Percentiles rank a stretch among this genome's conserved stretches.
phyloP scores from a whole-genome alignment of 1,284 basidiomycete genomes.

The Trichosporon asahii region DNA sequence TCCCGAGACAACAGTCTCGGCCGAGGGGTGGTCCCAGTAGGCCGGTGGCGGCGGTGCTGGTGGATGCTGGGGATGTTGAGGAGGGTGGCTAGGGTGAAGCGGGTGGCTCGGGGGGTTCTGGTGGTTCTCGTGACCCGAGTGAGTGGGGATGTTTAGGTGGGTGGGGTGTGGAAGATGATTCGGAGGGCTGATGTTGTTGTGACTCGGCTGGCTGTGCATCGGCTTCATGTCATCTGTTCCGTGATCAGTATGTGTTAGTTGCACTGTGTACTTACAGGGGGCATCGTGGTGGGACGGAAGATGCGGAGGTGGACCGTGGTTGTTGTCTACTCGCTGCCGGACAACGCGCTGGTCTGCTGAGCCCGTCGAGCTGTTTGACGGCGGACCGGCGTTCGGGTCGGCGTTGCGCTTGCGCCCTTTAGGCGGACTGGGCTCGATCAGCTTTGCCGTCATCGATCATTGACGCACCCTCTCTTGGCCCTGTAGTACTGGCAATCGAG shows the following conservation, averaged over 20 bases:
- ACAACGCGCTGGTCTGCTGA: not conserved
- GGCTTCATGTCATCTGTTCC: not conserved
- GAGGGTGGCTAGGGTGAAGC: not conserved
- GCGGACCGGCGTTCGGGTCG: not conserved
- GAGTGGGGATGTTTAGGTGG: not conserved
- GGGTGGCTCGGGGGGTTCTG: not conserved
- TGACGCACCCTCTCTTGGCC: not conserved
- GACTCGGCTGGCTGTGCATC: not conserved
- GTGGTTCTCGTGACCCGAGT: not conserved
- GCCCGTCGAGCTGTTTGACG: not conserved
- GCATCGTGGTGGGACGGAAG: not conserved
- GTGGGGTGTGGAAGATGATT: not conserved
- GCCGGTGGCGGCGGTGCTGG: not conserved
- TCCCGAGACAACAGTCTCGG: not conserved
- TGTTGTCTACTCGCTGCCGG: not conserved
- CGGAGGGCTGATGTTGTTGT: not conserved
- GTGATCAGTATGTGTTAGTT: not conserved
- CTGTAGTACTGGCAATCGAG: constrained; percentile 8
- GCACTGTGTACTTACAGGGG: not conserved
- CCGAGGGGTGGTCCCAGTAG: constrained; percentile 8
- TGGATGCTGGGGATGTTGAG: not conserved
- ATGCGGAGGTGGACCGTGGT: not conserved
- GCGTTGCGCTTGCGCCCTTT: constrained; percentile 2
- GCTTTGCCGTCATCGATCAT: not conserved
- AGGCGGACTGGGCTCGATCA: not conserved